Evolutionary conservation across 768 basidiomycete species (phyloP).

Genomic region (Cubamyces lactineus): DNA sequence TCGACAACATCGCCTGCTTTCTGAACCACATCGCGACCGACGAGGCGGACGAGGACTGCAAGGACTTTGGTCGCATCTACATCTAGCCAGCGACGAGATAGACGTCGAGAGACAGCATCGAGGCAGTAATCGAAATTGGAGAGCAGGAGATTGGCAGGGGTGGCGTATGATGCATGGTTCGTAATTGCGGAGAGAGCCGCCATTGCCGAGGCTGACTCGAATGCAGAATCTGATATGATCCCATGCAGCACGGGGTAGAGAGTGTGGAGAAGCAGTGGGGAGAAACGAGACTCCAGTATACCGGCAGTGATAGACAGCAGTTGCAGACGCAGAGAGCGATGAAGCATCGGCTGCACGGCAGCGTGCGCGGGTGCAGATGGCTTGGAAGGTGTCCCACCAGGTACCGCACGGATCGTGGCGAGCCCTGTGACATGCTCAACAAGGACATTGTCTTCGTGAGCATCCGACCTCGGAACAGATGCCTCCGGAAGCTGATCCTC

Average conservation of each 20-base stretch:
- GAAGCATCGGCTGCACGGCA: slow-evolving; percentile 63
- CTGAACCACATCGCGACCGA: slow-evolving; percentile 85
- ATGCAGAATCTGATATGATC: slow-evolving; percentile 68
- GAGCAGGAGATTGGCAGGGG: slow-evolving; percentile 82
- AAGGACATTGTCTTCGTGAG: slow-evolving; percentile 42
- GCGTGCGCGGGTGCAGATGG: slow-evolving; percentile 28
- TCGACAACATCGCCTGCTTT: slow-evolving; percentile 94
- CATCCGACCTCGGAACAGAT: slow-evolving; percentile 28
- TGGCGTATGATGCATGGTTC: slow-evolving; percentile 82
- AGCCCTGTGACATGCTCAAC: slow-evolving; percentile 73
- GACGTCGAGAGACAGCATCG: slow-evolving; percentile 83
- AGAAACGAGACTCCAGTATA: slow-evolving; percentile 75
- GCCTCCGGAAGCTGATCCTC: slow-evolving; percentile 27
- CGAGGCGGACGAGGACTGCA: slow-evolving; percentile 80
- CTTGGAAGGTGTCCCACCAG: neutral
- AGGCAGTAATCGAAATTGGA: slow-evolving; percentile 97
- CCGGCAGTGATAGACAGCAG: slow-evolving; percentile 70
- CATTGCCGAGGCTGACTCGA: slow-evolving; percentile 76
- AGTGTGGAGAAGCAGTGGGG: slow-evolving; percentile 70
- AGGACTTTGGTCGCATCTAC: slow-evolving; percentile 89
- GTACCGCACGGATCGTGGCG: slow-evolving; percentile 54
- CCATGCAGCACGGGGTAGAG: slow-evolving; percentile 89
- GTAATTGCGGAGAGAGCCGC: slow-evolving; percentile 74
- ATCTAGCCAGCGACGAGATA: slow-evolving; percentile 82
- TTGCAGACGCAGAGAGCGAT: slow-evolving; percentile 71